Evolutionary conservation across 805 yeast species (phyloP), one percentile per base, ranked within the genome.

Genomic region (Ogataea minuta): DNA sequence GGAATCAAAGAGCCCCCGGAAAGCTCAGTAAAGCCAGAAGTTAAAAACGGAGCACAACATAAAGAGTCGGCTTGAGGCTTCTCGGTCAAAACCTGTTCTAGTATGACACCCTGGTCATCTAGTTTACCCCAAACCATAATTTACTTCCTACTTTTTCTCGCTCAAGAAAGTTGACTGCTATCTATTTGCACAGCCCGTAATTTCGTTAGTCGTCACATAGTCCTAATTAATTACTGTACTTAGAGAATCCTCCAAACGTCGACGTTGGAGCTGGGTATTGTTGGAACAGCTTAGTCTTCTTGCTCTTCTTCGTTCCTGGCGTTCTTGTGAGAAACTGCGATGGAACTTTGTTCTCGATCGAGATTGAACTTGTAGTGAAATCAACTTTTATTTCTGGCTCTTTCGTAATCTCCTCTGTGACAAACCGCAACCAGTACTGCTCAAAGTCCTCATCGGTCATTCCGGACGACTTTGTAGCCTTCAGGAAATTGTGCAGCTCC

Each of bases 321-420:
- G 49, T 45, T 15, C 44, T 37, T 9, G 53, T 49, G 11, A 34
- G 21, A 17, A 45, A 51, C 19, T 52, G 43, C 1, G 55, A 37
- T 0, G 56, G 55, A 9, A 46, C 20, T 23, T 43, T 44, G 26
- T 48, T 47, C 30, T 44, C 47, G 27, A 60, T 43, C 8, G 57
- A 47, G 9, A 59, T 50, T 6, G 53, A 41, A 15, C 47, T 45
- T 9, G 60, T 50, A 15, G 45, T 23, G 14, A 47, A 45, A 85
- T 93, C 81, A 76, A 84, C 83, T 64, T 74, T 77, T 57, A 82
- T 72, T 59, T 79, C 86, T 29, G 84, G 81, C 64, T 81, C 84
- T 40, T 45, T 31, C 6, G 39, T 12, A 67, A 70, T 44, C 21
- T 54, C 59, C 16, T 43, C 31, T 14, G 45, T 38, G 46, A 77